These are phyloP conservation scores for Kurtzmaniella cleridarum DNA, from an alignment of 805 yeast species.

Conservation along the genomic window DNA sequence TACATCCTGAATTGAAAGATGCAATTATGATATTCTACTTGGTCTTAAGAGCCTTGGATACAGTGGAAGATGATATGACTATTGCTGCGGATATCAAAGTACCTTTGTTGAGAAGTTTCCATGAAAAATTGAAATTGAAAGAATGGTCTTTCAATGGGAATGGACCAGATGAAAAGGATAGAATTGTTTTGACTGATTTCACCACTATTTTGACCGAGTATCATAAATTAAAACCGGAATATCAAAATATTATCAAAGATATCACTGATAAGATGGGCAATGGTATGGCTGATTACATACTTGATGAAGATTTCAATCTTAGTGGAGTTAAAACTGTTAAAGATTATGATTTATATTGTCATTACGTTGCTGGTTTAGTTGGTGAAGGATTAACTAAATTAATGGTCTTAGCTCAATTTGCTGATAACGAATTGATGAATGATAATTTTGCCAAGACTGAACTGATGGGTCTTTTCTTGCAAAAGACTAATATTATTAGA, in stretches of 20 bases:
- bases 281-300: conserved; percentile 94
- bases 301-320: conserved; percentile 69
- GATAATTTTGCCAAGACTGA: conserved; percentile 57
- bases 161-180: conserved; percentile 74
- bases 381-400: conserved; percentile 92
- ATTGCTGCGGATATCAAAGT: conserved; percentile 66
- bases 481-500: conserved; percentile 92
- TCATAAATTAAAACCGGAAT: conserved; percentile 65
- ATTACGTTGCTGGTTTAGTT: conserved; percentile 95
- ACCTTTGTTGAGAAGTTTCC: conserved; percentile 66
- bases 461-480: conserved; percentile 93
- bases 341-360: conserved; percentile 90
- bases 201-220: conserved; percentile 63
- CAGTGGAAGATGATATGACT: conserved; percentile 95
- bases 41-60: conserved; percentile 85
- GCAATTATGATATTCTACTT: conserved; percentile 82
- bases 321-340: conserved; percentile 72
- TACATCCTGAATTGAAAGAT: conserved; percentile 82
- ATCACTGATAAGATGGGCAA: conserved; percentile 87
- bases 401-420: conserved; percentile 70
- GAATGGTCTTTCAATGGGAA: conserved; percentile 82
- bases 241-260: conserved; percentile 72
- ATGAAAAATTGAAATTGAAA: conserved; percentile 51
- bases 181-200: conserved; percentile 76
- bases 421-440: conserved; percentile 42